Percentiles rank a stretch among this genome's conserved stretches.
Evolutionary conservation across 1,284 basidiomycete genomes (phyloP).

Genomic region (Anthracocystis setariae): DNA sequence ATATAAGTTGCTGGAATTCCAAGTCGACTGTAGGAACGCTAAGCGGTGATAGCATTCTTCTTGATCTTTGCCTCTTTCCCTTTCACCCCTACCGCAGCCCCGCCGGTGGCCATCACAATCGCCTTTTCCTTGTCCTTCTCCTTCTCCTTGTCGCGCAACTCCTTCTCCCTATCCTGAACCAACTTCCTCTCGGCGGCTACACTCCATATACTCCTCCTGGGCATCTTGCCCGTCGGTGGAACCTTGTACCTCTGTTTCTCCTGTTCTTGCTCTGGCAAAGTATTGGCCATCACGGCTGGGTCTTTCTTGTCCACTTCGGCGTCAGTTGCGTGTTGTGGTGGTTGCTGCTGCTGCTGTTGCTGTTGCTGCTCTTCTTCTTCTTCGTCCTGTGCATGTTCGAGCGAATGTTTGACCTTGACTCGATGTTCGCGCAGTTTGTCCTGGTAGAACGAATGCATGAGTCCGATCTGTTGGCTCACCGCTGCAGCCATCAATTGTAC

Average conservation of each 20-base stretch:
- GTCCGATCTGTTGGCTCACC: constrained; percentile 81
- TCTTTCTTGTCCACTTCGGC: constrained; percentile 19
- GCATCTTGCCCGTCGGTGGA: constrained; percentile 64
- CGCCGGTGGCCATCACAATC: constrained; percentile 4
- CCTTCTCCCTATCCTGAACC: constrained; percentile 7
- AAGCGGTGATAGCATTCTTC: constrained; percentile 27
- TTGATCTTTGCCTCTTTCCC: constrained; percentile 23
- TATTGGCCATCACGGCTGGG: constrained; percentile 15
- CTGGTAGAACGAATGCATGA: constrained; percentile 78
- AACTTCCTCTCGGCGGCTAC: constrained; percentile 10
- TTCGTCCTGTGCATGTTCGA: constrained; percentile 1
- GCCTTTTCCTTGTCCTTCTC: constrained; percentile 3
- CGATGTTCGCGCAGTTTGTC: constrained; percentile 49
- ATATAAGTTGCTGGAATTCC: no score
- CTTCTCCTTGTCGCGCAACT: constrained; percentile 4
- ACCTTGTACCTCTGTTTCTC: constrained; percentile 63
- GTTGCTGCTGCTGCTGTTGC: no score
- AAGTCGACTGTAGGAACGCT: no score
- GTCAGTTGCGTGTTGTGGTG: no score
- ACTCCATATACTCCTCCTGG: constrained; percentile 44
- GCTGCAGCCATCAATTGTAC: constrained; percentile 76
- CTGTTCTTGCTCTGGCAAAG: constrained; percentile 59
- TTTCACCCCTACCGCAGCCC: not conserved
- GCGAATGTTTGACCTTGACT: constrained; percentile 16
- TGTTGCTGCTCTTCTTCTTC: not conserved